Percentiles rank a stretch among this genome's conserved stretches.
Evolutionary conservation across 441 rosid genomes (phyloP).

Genomic region (Daphne laureola): DNA sequence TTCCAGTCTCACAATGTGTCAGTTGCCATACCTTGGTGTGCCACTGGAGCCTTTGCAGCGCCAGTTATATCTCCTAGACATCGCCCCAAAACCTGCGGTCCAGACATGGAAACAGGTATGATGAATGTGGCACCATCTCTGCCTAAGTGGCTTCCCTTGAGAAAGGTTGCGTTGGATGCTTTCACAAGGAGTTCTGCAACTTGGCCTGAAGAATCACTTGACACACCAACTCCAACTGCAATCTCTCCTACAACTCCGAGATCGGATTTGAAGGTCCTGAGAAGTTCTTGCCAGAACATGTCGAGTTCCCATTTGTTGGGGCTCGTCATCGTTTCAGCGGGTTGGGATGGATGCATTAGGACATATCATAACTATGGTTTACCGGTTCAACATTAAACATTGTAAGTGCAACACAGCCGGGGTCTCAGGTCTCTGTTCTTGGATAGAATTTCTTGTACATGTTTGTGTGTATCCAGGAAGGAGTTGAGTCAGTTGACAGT

Average conservation of each 20-base stretch:
- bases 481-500: too few species aligned
- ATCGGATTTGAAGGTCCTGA: conserved; percentile 37
- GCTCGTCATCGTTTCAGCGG: conserved; percentile 48
- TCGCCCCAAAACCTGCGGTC: background rate
- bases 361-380: conserved; percentile 50
- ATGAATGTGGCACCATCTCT: conserved; percentile 6
- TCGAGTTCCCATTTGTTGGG: conserved; percentile 43
- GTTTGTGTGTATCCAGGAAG: too few species aligned
- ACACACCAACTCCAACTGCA: conserved; percentile 18
- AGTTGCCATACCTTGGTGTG: conserved; percentile 81
- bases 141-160: conserved; percentile 28
- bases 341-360: conserved; percentile 53
- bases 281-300: conserved; percentile 38
- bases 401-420: too few species aligned
- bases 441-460: too few species aligned
- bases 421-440: too few species aligned
- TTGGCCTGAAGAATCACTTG: conserved; percentile 62
- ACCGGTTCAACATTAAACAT: conserved; percentile 22
- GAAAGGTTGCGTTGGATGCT: conserved; percentile 23
- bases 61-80: conserved; percentile 17
- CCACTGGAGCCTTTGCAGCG: conserved; percentile 21
- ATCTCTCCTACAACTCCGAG: conserved; percentile 23
- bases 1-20: conserved; percentile 64
- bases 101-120: conserved; percentile 8
- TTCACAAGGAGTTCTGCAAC: conserved; percentile 37